Base-by-base conservation (phyloP, 2,329 filamentous ascomycete species). In the Sarocladium oryzae region DNA sequence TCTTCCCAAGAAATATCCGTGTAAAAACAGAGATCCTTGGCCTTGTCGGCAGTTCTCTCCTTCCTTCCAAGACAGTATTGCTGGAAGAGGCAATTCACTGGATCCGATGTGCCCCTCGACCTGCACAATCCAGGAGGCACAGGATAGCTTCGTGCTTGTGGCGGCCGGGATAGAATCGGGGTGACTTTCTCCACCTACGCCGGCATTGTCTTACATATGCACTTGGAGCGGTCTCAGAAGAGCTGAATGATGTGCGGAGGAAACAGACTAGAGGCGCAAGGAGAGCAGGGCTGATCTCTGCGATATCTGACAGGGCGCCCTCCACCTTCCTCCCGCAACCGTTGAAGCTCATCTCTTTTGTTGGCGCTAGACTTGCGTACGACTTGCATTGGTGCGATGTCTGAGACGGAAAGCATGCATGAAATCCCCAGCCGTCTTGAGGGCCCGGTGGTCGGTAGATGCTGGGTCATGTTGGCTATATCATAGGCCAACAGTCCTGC, bases 401-500 rank as follows among this genome's bases (percentile, higher is more conserved):
- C 43, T 33, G 40, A 45, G 40, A 45, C 40, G 40, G 40, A 30
- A 30, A 11, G 40, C 40, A 45, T 45, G 40, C 40, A 45, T 28
- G 23, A 9, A 20, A 30, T 45, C 8, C 10, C 37, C 16, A 20
- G 37, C 21, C 40, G 40, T 26, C 21, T 16, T 4, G 3, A n/a
- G 21, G 23, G 4, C 7, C 21, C n/a, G n/a, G n/a, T 26, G 40
- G 23, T 11, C 40, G 11, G 18, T 26, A 23, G 40, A 13, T 10
- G 40, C 11, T 43, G 21, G 40, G n/a, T 3, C 40, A n/a, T 20
- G 40, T 10, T 18, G 20, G 11, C 21, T 43, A 43, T 43, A 43
- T 26, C 21, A 43, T 28, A 10, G 40, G 13, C 20, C 5, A 11
- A 26, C 13, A 4, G 23, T 23, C 40, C 40, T 28, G 8, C 6